Evolutionary conservation across 495 filamentous ascomycete genomes (phyloP).

Genomic region (Annulohypoxylon moriforme): DNA sequence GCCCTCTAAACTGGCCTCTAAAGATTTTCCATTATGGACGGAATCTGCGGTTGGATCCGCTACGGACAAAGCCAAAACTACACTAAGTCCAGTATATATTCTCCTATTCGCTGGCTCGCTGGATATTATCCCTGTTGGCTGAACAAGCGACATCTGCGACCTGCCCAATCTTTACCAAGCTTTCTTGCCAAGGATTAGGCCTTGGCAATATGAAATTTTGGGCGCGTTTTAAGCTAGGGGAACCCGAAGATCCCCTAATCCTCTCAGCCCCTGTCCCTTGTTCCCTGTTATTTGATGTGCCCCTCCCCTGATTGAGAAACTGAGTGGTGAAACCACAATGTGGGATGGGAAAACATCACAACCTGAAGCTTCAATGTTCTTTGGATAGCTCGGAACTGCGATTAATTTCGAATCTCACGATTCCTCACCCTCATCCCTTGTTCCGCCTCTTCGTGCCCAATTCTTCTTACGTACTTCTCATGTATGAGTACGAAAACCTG

Average conservation of each 20-base stretch:
- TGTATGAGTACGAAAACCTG: background rate
- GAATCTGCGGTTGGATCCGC: conserved; percentile 26
- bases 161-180: conserved; percentile 40
- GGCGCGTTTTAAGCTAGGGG: conserved; percentile 22
- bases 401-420: background rate
- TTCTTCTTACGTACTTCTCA: conserved; percentile 6
- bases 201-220: conserved; percentile 36
- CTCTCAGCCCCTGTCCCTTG: conserved; percentile 20
- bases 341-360: background rate
- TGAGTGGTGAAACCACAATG: conserved; percentile 2
- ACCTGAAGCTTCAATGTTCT: background rate
- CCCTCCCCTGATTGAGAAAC: conserved; percentile 5
- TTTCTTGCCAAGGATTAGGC: conserved; percentile 37
- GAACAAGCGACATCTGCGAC: conserved; percentile 18
- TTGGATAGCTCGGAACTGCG: background rate
- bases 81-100: conserved; percentile 17
- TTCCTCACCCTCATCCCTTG: background rate
- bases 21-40: background rate
- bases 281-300: conserved; percentile 8
- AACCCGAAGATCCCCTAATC: conserved; percentile 35
- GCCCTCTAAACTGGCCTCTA: background rate
- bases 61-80: background rate
- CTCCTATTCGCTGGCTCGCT: conserved; percentile 24
- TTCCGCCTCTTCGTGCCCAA: conserved; percentile 9
- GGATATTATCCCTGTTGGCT: conserved; percentile 18